These are phyloP conservation scores for Phyllosticta capitalensis DNA, from an alignment of 2,329 filamentous ascomycete species.

Conservation along the genomic window DNA sequence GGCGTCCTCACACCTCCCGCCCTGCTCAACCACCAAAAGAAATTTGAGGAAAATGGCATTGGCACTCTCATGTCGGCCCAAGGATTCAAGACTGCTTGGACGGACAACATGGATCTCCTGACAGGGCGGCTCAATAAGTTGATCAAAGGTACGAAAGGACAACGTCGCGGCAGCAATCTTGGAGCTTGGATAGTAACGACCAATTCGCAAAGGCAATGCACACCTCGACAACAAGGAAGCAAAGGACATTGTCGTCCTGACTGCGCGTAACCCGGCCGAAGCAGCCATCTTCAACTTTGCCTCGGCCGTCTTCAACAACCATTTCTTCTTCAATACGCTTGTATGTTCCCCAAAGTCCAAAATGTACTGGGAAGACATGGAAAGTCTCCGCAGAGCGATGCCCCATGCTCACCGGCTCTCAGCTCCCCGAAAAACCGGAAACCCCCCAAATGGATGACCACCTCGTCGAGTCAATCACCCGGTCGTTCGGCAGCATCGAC, in stretches of 20 bases:
- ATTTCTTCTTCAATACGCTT: conserved; percentile 65
- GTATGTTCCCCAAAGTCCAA: conserved; percentile 14
- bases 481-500: conserved; percentile 72
- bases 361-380: neutral
- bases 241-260: conserved; percentile 61
- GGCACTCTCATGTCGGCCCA: conserved; percentile 56
- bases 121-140: conserved; percentile 66
- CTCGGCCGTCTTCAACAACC: conserved; percentile 90
- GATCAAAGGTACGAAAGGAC: conserved; percentile 53
- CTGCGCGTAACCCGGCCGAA: conserved; percentile 66
- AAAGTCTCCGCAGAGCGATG: neutral
- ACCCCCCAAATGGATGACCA: conserved; percentile 39
- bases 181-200: conserved; percentile 3
- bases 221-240: conserved; percentile 50
- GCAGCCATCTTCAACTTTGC: conserved; percentile 91
- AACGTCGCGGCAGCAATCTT: neutral
- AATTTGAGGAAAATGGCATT: conserved; percentile 46
- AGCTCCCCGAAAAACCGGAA: conserved; percentile 16
- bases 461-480: conserved; percentile 52
- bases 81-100: conserved; percentile 71
- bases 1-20: conserved; percentile 38
- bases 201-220: conserved; percentile 39
- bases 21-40: conserved; percentile 28
- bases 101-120: conserved; percentile 66
- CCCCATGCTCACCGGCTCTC: conserved; percentile 11